Evolutionary conservation across 257 asterid species (phyloP), one percentile per base, ranked within the genome.

Genomic region (Linaria vulgaris): DNA sequence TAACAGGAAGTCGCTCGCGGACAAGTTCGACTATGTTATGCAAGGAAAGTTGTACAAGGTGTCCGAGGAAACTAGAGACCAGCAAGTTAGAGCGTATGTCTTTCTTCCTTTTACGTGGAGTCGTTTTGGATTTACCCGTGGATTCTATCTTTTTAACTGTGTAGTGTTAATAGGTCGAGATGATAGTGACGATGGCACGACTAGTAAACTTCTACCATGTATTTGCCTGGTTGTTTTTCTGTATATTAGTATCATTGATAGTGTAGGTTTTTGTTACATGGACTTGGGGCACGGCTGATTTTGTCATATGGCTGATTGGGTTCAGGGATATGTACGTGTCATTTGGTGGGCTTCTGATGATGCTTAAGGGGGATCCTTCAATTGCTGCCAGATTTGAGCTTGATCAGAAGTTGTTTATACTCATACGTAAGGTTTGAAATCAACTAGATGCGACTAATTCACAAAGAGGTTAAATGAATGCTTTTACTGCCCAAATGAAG

Each of bases 11-110:
- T 83, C 95, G 27, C 87, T 88, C 47, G 98, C 96, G 27, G 98
- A 91, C 69, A 75, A 85, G 73, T 91, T 79, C 25, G 98, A 91
- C 68, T 91, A 91, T 58, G 96, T 91, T 56, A 91, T 91, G 96
- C 96, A 85, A 59, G 98, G 98, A 52, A 91, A 88, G 69, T 60
- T 91, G 52, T 88, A 91, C 82, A 85, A 84, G 70, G 82, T 91
- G 70, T 77, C 92, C 0, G 98, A 91, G 79, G 90, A 86, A 61
- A 70, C 82, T 24, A 69, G 71, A 38, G 78, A 79, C 44, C 70
- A 72, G 71, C 86, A 81, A 24, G 82, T 74, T 27, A 86, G 83
- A 85, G 95, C 95, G 98, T 88, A 86, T 0, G 96, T 74, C 60
- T 69, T 45, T 43, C 17, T 60, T 3, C 24, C 44, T n/a, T 46